These are phyloP conservation scores for Aspergillus pseudonomiae DNA, from an alignment of 2,329 filamentous ascomycete genomes.

Conservation along the genomic window DNA sequence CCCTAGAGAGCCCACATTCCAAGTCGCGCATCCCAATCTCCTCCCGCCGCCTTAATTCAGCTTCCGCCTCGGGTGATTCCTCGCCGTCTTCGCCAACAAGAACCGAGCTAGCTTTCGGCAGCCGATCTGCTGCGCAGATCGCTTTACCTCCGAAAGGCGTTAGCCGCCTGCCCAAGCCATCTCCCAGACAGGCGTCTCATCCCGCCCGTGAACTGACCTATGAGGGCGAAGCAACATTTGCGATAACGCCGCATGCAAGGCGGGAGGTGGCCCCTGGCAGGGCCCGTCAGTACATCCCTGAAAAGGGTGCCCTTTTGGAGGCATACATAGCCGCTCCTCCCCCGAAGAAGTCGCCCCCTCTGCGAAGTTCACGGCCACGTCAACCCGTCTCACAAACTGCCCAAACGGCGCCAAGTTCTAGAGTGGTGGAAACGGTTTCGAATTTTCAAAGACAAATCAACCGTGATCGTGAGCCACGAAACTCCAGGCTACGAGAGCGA, in stretches of 20 bases:
- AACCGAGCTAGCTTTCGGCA: slow-evolving; percentile 38
- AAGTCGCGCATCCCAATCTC: slow-evolving; percentile 51
- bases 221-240: slow-evolving; percentile 31
- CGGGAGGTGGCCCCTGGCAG: slow-evolving; percentile 36
- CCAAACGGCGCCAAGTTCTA: slow-evolving; percentile 70
- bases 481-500: slow-evolving; percentile 39
- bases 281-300: slow-evolving; percentile 42
- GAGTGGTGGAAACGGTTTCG: slow-evolving; percentile 61
- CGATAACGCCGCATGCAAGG: slow-evolving; percentile 39
- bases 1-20: slow-evolving; percentile 36
- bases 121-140: slow-evolving; percentile 31
- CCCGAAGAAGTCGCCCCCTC: slow-evolving; percentile 74
- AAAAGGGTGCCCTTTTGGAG: slow-evolving; percentile 64
- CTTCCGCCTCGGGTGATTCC: slow-evolving; percentile 45
- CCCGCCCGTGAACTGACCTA: slow-evolving; percentile 28
- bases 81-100: slow-evolving; percentile 43
- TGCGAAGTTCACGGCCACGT: slow-evolving; percentile 80
- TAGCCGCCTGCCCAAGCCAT: slow-evolving; percentile 46
- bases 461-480: slow-evolving; percentile 34
- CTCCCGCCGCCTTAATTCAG: slow-evolving; percentile 42
- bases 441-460: slow-evolving; percentile 43
- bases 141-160: slow-evolving; percentile 43
- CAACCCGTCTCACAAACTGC: slow-evolving; percentile 76
- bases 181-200: slow-evolving; percentile 27
- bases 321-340: slow-evolving; percentile 73